Percentiles rank a stretch among this genome's conserved stretches.
Evolutionary conservation across 352 stramenopile species (phyloP).

Genomic region (Globisporangium perplexum): DNA sequence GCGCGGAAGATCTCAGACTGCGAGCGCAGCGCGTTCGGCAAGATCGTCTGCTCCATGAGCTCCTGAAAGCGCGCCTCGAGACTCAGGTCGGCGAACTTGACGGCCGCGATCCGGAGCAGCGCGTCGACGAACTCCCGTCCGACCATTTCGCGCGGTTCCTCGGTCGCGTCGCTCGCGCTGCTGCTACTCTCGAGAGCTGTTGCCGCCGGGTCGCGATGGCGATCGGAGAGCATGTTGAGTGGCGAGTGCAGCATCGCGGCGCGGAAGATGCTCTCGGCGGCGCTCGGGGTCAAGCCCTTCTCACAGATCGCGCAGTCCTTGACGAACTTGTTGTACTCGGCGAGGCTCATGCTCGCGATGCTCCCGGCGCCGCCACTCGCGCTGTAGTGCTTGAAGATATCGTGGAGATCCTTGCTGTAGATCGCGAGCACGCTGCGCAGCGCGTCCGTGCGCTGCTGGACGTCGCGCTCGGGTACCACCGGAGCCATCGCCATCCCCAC

Average conservation of each 20-base stretch:
- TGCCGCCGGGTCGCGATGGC: background rate
- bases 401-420: constrained; percentile 73
- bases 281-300: constrained; percentile 28
- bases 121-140: constrained; percentile 64
- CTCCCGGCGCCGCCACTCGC: constrained; percentile 55
- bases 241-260: constrained; percentile 18
- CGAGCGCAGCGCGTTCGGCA: constrained; percentile 63
- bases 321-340: constrained; percentile 73
- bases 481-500: constrained; percentile 16
- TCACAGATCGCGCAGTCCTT: constrained; percentile 55
- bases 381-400: constrained; percentile 85
- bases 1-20: constrained; percentile 73
- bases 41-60: constrained; percentile 61
- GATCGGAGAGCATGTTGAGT: constrained; percentile 1
- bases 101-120: constrained; percentile 45
- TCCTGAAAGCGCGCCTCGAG: constrained; percentile 58
- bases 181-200: background rate
- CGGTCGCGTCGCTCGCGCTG: background rate
- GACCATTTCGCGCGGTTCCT: constrained; percentile 36
- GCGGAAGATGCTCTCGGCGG: constrained; percentile 44
- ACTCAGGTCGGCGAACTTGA: constrained; percentile 35
- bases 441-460: constrained; percentile 37
- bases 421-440: constrained; percentile 43
- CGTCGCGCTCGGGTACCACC: constrained; percentile 54
- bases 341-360: constrained; percentile 64